phyloP scores from a whole-genome alignment of 768 basidiomycete species.

The Lactarius hatsudake region DNA sequence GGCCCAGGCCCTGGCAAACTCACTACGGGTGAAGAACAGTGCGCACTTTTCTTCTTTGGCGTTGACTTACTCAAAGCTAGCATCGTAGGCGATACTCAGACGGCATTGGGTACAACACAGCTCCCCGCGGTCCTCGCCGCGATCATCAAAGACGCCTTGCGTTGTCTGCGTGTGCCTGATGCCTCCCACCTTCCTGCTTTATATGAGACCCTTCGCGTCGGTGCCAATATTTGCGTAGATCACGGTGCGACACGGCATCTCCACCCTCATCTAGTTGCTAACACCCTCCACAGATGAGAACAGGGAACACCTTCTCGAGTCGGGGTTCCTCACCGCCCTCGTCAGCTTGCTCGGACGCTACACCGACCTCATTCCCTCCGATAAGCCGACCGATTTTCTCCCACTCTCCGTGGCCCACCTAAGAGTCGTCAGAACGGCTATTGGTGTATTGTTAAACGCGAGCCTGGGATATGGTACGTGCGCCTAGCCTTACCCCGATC shows the following conservation, averaged over 20 bases:
- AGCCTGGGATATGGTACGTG: constrained; percentile 77
- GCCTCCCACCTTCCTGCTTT: constrained; percentile 49
- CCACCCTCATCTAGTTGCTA: constrained; percentile 3
- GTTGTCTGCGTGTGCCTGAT: constrained; percentile 46
- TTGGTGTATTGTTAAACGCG: constrained; percentile 77
- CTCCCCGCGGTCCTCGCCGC: constrained; percentile 65
- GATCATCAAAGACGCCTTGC: constrained; percentile 55
- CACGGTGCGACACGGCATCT: constrained; percentile 50
- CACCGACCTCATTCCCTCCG: constrained; percentile 42
- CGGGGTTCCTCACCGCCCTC: constrained; percentile 63
- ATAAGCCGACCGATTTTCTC: constrained; percentile 40
- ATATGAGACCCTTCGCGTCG: constrained; percentile 71
- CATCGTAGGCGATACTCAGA: constrained; percentile 63
- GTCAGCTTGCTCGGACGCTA: constrained; percentile 70
- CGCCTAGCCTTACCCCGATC: constrained; percentile 27
- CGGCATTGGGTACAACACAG: constrained; percentile 58
- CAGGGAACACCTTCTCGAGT: constrained; percentile 65
- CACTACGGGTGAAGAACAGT: constrained; percentile 22
- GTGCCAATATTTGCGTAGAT: constrained; percentile 83
- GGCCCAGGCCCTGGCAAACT: constrained; percentile 24
- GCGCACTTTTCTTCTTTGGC: constrained; percentile 1
- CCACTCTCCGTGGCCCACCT: constrained; percentile 60
- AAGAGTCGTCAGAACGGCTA: constrained; percentile 69
- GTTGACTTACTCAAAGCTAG: neutral
- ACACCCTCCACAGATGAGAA: constrained; percentile 58